phyloP scores from a whole-genome alignment of 805 yeast species.

The Wickerhamomyces kurtzmanii region DNA sequence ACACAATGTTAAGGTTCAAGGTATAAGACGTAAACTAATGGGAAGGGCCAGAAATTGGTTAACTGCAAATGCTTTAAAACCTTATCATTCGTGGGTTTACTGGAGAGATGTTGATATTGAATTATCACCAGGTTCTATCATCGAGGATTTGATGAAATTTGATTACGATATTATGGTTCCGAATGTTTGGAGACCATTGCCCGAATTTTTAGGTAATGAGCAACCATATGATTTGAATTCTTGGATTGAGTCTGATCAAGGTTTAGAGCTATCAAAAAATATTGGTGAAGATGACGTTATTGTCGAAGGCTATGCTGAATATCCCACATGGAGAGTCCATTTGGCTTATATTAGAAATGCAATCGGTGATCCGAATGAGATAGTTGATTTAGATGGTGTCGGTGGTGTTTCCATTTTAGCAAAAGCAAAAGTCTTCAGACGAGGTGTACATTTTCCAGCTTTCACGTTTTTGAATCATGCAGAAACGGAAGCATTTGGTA shows the following conservation, averaged over 20 bases:
- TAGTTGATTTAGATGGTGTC: conserved; percentile 72
- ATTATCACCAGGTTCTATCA: conserved; percentile 68
- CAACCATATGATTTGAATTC: conserved; percentile 96
- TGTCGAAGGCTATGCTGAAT: conserved; percentile 83
- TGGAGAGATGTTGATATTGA: conserved; percentile 89
- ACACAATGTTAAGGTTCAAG: conserved; percentile 81
- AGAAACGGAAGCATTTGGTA: conserved; percentile 83
- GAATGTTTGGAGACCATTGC: conserved; percentile 96
- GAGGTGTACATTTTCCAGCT: conserved; percentile 79
- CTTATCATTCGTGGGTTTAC: conserved; percentile 85
- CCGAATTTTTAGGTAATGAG: conserved; percentile 79
- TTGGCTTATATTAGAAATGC: conserved; percentile 61
- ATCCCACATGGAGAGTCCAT: conserved; percentile 80
- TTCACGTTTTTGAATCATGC: conserved; percentile 80
- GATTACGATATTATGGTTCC: conserved; percentile 69
- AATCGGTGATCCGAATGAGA: conserved; percentile 50
- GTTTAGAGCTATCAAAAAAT: conserved; percentile 51
- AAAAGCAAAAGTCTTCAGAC: conserved; percentile 63
- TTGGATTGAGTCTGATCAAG: conserved; percentile 87
- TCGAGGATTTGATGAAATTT: conserved; percentile 62
- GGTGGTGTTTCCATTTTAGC: conserved; percentile 83
- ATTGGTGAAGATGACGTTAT: conserved; percentile 76
- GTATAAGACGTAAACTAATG: conserved; percentile 75
- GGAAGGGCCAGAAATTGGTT: conserved; percentile 85
- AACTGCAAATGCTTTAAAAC: conserved; percentile 60